Evolutionary conservation across 2,329 filamentous ascomycete genomes (phyloP), one percentile per base, ranked within the genome.

Genomic region (Pestalotiopsis sp.): DNA sequence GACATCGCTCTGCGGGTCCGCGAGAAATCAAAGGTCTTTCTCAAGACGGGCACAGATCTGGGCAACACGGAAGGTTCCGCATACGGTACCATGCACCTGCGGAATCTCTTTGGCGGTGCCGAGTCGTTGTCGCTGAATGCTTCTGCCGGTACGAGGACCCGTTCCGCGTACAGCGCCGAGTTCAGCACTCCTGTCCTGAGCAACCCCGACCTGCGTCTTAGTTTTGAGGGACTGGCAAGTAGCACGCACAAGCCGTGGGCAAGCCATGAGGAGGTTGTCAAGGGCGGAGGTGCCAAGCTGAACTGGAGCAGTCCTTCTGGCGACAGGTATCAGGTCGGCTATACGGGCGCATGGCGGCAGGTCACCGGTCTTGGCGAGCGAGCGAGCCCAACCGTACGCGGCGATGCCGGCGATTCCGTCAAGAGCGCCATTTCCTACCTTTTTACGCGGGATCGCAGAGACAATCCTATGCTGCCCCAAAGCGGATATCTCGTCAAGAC

Each of bases 51-150:
- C 69, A 98, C 96, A 9, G 95, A 98, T 78, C 87, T 97, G 61
- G 96, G 96, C 71, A 97, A 97, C 77, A 91, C 94, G 25, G 96
- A 99, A 81, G 96, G 95, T 45, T 97, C 95, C 7, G 95, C 95
- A 4, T 98, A 97, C 78, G 91, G 93, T 73, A 95, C 96, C 73
- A 87, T 94, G 59, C 86, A 95, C 65, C 91, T 94, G 85, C 91
- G 96, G 74, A 99, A 99, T 81, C 87, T 99, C 69, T 94, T 99
- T 78, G 96, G 96, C 65, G 96, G 96, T 52, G 96, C 95, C 27
- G 96, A 99, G 83, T 92, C 92, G 68, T 83, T 99, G 71, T 94
- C 93, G 66, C 84, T 97, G 69, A 95, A 97, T 76, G 95, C 94
- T 63, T 95, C 94, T 39, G 84, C 95, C 27, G 96, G 96, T 68